Evolutionary conservation across 2,329 filamentous ascomycete genomes (phyloP).

Genomic region (Fonsecaea nubica): DNA sequence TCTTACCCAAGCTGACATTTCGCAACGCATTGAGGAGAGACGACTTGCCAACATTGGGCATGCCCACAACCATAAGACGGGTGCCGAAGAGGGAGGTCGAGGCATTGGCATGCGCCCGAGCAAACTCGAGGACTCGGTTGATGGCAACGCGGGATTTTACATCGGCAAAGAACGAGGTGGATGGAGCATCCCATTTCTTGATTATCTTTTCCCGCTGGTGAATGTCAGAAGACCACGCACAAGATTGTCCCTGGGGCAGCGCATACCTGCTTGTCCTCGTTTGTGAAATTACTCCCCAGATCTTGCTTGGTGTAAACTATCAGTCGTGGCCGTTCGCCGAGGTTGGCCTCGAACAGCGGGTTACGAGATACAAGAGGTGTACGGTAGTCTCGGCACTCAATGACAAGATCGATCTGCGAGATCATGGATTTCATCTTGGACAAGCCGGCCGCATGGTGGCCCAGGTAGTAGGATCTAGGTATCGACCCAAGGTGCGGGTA

Average conservation of each 20-base stretch:
- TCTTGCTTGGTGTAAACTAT: conserved; percentile 93
- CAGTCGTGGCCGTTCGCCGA: conserved; percentile 75
- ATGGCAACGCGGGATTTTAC: conserved; percentile 56
- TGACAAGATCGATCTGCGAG: conserved; percentile 80
- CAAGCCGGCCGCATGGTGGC: conserved; percentile 85
- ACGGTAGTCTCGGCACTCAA: conserved; percentile 94
- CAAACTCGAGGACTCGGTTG: conserved; percentile 56
- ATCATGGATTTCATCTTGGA: conserved; percentile 82
- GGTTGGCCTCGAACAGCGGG: conserved; percentile 79
- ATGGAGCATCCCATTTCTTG: conserved; percentile 60
- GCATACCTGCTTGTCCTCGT: conserved; percentile 43
- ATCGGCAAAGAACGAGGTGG: conserved; percentile 61
- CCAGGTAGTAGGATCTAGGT: conserved; percentile 89
- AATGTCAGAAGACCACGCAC: conserved; percentile 7
- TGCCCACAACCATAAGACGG: conserved; percentile 86
- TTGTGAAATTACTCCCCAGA: conserved; percentile 61
- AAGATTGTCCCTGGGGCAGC: background rate
- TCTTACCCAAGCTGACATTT: conserved; percentile 66
- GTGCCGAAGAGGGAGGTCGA: conserved; percentile 73
- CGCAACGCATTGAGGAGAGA: conserved; percentile 89
- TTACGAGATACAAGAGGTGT: conserved; percentile 90
- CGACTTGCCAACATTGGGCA: conserved; percentile 98
- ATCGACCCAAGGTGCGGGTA: conserved; percentile 79
- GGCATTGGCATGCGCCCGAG: conserved; percentile 58
- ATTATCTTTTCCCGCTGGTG: conserved; percentile 60